phyloP scores from a whole-genome alignment of 805 yeast species.

The Sugiyamaella lignohabitans region DNA sequence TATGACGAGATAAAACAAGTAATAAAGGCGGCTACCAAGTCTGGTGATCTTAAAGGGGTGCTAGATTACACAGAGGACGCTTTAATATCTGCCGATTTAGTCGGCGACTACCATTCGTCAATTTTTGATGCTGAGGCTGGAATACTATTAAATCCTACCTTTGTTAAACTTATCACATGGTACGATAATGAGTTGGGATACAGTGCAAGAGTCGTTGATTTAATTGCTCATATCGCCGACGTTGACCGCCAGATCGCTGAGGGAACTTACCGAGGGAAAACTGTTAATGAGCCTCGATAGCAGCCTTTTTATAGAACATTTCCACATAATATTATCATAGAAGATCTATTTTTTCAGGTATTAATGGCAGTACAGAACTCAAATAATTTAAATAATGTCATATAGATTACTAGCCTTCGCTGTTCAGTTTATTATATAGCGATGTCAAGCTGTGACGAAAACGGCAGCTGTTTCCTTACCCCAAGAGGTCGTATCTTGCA shows the following conservation, averaged over 20 bases:
- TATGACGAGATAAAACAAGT: slow-evolving; percentile 76
- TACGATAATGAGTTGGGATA: slow-evolving; percentile 94
- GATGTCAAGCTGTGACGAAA: no score
- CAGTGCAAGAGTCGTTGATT: slow-evolving; percentile 92
- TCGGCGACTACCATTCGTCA: slow-evolving; percentile 75
- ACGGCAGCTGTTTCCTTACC: no score
- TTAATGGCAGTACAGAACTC: no score
- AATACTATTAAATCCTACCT: slow-evolving; percentile 75
- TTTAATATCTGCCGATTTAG: slow-evolving; percentile 84
- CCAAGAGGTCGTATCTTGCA: no score
- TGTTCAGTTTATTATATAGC: no score
- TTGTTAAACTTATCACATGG: slow-evolving; percentile 88
- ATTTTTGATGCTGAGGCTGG: slow-evolving; percentile 90
- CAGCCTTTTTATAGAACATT: no score
- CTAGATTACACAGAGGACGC: slow-evolving; percentile 87
- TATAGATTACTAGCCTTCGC: no score
- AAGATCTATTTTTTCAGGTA: no score
- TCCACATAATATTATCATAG: neutral
- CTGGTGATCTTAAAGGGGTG: slow-evolving; percentile 71
- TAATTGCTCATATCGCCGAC: slow-evolving; percentile 71
- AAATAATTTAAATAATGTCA: no score
- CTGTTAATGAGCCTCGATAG: no score
- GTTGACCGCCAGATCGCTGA: slow-evolving; percentile 12
- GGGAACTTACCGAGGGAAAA: neutral
- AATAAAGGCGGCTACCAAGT: slow-evolving; percentile 65